These are phyloP conservation scores for Millerozyma miso DNA, from an alignment of 805 yeast species.

Conservation along the genomic window DNA sequence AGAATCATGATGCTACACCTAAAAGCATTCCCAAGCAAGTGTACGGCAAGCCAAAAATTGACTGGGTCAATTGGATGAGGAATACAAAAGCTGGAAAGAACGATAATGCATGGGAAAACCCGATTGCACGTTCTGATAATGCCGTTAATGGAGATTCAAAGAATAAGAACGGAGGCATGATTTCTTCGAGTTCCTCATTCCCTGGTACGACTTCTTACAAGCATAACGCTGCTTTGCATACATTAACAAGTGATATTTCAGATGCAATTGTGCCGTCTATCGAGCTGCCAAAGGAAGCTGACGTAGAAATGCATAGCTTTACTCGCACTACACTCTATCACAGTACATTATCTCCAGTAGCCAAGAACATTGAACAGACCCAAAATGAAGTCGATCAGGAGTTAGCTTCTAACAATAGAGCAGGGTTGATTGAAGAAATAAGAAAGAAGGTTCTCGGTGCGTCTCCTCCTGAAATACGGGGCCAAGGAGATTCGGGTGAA, in stretches of 20 bases:
- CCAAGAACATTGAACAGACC: too few species aligned
- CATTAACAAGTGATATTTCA: not conserved
- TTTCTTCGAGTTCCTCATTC: not conserved
- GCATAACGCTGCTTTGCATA: not conserved
- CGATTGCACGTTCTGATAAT: too few species aligned
- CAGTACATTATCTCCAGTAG: not conserved
- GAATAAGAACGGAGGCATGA: too few species aligned
- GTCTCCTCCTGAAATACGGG: not conserved
- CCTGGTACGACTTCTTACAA: not conserved
- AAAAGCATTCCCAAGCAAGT: not conserved
- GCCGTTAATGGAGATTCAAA: not conserved
- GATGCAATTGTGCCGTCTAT: not conserved
- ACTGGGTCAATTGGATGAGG: not conserved
- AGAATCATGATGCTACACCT: conserved; percentile 9
- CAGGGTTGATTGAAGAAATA: not conserved
- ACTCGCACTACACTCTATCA: not conserved
- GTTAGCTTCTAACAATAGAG: not conserved
- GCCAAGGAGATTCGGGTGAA: not conserved
- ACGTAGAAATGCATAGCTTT: not conserved
- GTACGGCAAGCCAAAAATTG: conserved; percentile 17
- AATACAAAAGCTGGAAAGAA: not conserved
- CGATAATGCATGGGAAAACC: not conserved
- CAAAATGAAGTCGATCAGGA: not conserved
- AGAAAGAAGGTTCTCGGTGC: not conserved
- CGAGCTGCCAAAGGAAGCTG: not conserved